These are phyloP conservation scores for Xylariales sp. DNA, from an alignment of 2,329 filamentous ascomycete species.

Conservation along the genomic window DNA sequence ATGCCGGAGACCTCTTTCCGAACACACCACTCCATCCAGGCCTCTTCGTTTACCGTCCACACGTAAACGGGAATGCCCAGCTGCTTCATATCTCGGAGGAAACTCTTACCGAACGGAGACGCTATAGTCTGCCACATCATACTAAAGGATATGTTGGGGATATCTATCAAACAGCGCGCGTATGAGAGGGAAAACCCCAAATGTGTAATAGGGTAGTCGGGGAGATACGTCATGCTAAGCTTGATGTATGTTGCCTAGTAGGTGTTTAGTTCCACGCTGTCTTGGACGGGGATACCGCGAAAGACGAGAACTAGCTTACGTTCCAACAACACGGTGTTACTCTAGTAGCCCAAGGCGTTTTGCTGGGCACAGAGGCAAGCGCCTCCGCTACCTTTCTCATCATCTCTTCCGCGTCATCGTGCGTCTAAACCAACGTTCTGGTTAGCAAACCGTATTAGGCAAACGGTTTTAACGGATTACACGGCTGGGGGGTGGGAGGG, in stretches of 20 bases:
- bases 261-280: slow-evolving; percentile 5
- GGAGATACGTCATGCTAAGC: slow-evolving; percentile 70
- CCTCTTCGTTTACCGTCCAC: slow-evolving; percentile 88
- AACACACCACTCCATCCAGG: slow-evolving; percentile 86
- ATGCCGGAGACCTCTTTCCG: slow-evolving; percentile 77
- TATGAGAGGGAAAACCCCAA: slow-evolving; percentile 76
- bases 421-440: slow-evolving; percentile 59
- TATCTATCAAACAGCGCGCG: slow-evolving; percentile 74
- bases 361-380: slow-evolving; percentile 63
- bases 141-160: slow-evolving; percentile 81
- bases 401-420: slow-evolving; percentile 77
- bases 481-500: slow-evolving; percentile 6
- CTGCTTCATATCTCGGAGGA: slow-evolving; percentile 70
- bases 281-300: background rate
- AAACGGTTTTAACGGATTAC: background rate
- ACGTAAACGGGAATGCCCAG: slow-evolving; percentile 72
- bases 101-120: slow-evolving; percentile 72
- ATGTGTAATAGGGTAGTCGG: slow-evolving; percentile 71
- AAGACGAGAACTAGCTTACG: slow-evolving; percentile 54
- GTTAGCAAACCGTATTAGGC: background rate
- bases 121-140: slow-evolving; percentile 76
- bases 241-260: slow-evolving; percentile 73
- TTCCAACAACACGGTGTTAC: slow-evolving; percentile 88
- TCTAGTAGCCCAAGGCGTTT: slow-evolving; percentile 75
- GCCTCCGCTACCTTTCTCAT: slow-evolving; percentile 75